Evolutionary conservation across 1,139 yeast species (phyloP).

Genomic region (Pichia sp.): DNA sequence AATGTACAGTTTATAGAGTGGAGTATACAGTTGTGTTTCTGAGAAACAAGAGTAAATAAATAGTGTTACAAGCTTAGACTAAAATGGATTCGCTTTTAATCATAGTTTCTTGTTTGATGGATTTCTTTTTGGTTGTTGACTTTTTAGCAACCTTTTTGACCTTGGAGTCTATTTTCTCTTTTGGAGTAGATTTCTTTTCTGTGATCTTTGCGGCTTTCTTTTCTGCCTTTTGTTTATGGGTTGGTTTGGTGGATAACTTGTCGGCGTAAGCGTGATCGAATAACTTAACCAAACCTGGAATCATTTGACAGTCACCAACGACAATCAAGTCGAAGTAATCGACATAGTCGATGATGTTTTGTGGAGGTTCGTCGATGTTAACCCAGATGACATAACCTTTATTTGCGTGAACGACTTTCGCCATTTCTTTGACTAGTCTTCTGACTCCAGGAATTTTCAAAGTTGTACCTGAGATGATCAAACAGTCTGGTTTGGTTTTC

Average conservation of each 20-base stretch:
- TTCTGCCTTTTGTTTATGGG: background rate
- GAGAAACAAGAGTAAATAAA: too few species aligned
- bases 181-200: background rate
- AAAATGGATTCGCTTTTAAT: too few species aligned
- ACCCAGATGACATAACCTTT: conserved; percentile 59
- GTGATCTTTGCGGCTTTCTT: background rate
- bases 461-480: conserved; percentile 84
- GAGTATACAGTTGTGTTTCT: too few species aligned
- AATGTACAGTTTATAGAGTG: too few species aligned
- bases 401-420: conserved; percentile 60
- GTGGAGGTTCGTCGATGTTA: conserved; percentile 52
- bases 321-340: conserved; percentile 54
- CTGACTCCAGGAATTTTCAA: conserved; percentile 85
- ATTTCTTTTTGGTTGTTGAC: background rate
- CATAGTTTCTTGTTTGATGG: too few species aligned
- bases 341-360: conserved; percentile 46
- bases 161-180: background rate
- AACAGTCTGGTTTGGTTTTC: conserved; percentile 66
- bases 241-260: conserved; percentile 2
- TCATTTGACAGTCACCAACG: conserved; percentile 58
- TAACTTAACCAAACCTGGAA: conserved; percentile 34
- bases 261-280: conserved; percentile 22
- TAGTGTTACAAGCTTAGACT: too few species aligned
- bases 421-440: conserved; percentile 67
- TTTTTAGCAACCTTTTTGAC: too few species aligned